These are phyloP conservation scores for Xylaria polymorpha DNA, from an alignment of 2,329 filamentous ascomycete species.

Conservation along the genomic window DNA sequence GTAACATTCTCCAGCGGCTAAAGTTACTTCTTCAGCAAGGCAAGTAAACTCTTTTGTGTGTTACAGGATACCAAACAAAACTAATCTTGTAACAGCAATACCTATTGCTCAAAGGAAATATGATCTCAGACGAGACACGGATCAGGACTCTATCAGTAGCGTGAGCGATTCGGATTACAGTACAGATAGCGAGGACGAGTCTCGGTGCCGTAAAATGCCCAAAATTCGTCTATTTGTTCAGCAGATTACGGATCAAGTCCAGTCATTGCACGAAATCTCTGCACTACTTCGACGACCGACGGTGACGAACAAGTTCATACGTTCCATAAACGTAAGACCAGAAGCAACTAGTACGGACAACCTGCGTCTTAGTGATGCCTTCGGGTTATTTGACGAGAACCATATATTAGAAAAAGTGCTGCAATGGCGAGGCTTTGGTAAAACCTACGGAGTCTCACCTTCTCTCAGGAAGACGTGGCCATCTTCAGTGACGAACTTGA, in stretches of 20 bases:
- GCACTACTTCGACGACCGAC: constrained; percentile 14
- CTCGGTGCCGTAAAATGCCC: constrained; percentile 11
- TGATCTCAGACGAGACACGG: not conserved
- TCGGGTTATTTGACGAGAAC: not conserved
- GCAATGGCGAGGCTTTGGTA: constrained; percentile 11
- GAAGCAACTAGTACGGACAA: not conserved
- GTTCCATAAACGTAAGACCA: not conserved
- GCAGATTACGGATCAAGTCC: constrained; percentile 11
- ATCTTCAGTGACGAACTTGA: not conserved
- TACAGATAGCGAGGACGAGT: constrained; percentile 15
- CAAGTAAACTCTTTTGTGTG: not conserved
- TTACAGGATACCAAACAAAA: not conserved
- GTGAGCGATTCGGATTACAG: constrained; percentile 22
- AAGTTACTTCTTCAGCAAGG: constrained; percentile 14
- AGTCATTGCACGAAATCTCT: constrained; percentile 19
- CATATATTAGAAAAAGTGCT: constrained; percentile 20
- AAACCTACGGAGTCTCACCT: not conserved
- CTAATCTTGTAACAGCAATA: constrained; percentile 5
- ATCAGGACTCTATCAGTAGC: constrained; percentile 18
- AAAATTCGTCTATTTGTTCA: constrained; percentile 12
- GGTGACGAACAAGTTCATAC: constrained; percentile 18
- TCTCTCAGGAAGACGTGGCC: not conserved
- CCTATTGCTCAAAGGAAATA: constrained; percentile 14
- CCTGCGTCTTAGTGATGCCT: not conserved
- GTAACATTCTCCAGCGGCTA: constrained; percentile 12